These are phyloP conservation scores for Phoenix dactylifera DNA, from an alignment of 176 grass and related monocot species.

Conservation along the genomic window DNA sequence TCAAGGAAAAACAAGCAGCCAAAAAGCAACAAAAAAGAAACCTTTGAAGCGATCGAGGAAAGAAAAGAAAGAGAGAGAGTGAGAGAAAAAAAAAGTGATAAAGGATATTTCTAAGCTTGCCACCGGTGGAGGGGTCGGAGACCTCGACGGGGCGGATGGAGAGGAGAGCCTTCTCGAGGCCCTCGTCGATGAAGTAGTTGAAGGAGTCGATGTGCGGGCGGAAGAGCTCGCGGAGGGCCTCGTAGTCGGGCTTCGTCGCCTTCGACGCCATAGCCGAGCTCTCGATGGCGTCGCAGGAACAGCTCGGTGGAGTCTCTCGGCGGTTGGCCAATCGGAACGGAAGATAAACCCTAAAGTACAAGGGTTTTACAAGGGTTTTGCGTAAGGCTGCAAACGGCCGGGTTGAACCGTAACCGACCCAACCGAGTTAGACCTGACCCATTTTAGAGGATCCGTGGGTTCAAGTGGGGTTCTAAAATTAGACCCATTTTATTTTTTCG, in stretches of 20 bases:
- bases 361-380: too few relatives aligned
- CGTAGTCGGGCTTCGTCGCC: conserved; percentile 29
- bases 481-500: too few relatives aligned
- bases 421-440: too few relatives aligned
- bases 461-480: too few relatives aligned
- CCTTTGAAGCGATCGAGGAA: too few relatives aligned
- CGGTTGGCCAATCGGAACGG: too few relatives aligned
- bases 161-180: conserved; percentile 48
- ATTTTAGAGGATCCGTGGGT: too few relatives aligned
- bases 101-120: conserved; percentile 86
- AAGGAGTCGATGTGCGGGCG: conserved; percentile 78
- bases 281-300: too few relatives aligned
- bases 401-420: too few relatives aligned
- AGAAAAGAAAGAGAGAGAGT: neutral
- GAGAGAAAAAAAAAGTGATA: neutral
- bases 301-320: too few relatives aligned
- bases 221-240: conserved; percentile 49
- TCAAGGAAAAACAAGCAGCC: conserved; percentile 25
- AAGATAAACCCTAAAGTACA: too few relatives aligned
- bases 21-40: neutral
- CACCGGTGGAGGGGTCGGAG: conserved; percentile 26
- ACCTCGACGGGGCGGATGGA: conserved; percentile 55
- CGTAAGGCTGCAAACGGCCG: too few relatives aligned
- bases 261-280: conserved; percentile 19
- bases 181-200: conserved; percentile 67